These are phyloP conservation scores for Xylariales sp. DNA, from an alignment of 2,329 filamentous ascomycete genomes.

Conservation along the genomic window DNA sequence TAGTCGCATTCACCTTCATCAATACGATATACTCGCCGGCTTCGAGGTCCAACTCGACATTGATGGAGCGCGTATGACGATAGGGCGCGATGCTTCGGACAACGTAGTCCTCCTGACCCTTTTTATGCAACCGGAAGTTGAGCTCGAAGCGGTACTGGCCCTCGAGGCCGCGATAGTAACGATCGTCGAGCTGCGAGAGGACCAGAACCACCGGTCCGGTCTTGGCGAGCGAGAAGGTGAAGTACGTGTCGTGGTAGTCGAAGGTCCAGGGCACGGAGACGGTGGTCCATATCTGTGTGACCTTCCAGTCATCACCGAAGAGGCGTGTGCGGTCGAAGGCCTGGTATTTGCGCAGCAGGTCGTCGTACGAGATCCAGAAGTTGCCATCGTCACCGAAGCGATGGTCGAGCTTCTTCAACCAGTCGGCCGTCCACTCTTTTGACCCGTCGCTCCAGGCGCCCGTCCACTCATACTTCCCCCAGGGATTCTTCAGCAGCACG, in stretches of 20 bases:
- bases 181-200: constrained; percentile 67
- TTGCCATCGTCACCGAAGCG: constrained; percentile 81
- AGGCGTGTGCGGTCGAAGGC: constrained; percentile 69
- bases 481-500: constrained; percentile 78
- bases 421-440: constrained; percentile 85
- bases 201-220: constrained; percentile 65
- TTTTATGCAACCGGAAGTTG: constrained; percentile 65
- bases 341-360: constrained; percentile 69
- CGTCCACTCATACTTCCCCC: constrained; percentile 84
- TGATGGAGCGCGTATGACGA: constrained; percentile 78
- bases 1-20: constrained; percentile 77
- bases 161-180: constrained; percentile 67
- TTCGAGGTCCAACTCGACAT: constrained; percentile 79
- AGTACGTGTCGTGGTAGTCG: constrained; percentile 66
- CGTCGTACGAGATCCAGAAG: constrained; percentile 70
- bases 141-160: constrained; percentile 67
- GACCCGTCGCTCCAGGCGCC: constrained; percentile 86
- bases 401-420: constrained; percentile 77
- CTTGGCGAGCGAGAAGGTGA: constrained; percentile 62
- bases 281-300: constrained; percentile 61
- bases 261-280: constrained; percentile 67
- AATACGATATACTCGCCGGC: constrained; percentile 80
- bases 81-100: constrained; percentile 65
- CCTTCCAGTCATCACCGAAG: constrained; percentile 66
- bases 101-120: constrained; percentile 63